Conservation (phyloP, 306 rosid species). For the Malus orientalis region DNA sequence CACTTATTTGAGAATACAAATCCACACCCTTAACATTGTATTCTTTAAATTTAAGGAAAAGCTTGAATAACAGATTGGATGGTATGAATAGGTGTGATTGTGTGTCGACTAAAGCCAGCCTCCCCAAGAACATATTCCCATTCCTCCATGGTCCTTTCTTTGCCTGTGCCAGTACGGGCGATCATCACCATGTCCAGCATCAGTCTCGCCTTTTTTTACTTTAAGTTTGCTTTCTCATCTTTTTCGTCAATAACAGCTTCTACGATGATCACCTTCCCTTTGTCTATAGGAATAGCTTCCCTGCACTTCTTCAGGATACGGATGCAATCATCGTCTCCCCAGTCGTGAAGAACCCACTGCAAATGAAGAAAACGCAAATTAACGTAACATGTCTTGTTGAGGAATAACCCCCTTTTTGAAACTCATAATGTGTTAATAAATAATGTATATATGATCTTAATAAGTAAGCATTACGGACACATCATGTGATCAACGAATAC, state of each 20-base stretch:
- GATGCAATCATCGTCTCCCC: conserved; percentile 61
- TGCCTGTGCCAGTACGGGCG: conserved; percentile 1
- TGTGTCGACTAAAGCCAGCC: conserved; percentile 10
- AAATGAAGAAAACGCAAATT: neutral
- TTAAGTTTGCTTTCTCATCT: neutral
- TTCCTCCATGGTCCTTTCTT: conserved; percentile 10
- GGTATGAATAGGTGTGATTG: neutral
- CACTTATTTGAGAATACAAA: neutral
- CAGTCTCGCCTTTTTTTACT: neutral
- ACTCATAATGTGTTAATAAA: too few species aligned
- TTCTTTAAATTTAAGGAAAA: neutral
- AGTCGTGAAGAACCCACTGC: conserved; percentile 57
- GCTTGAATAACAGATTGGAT: neutral
- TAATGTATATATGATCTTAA: too few species aligned
- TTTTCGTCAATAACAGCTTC: conserved; percentile 39
- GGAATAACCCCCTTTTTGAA: too few species aligned
- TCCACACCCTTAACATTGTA: neutral
- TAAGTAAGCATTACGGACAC: too few species aligned
- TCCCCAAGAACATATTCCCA: neutral
- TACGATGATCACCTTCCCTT: conserved; percentile 49
- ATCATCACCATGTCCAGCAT: conserved; percentile 12
- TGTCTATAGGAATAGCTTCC: conserved; percentile 40
- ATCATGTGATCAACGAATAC: too few species aligned
- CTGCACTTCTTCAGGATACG: conserved; percentile 39
- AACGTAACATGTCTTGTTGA: neutral